These are phyloP conservation scores for Komagataella mondaviorum DNA, from an alignment of 805 yeast genomes.

Conservation along the genomic window DNA sequence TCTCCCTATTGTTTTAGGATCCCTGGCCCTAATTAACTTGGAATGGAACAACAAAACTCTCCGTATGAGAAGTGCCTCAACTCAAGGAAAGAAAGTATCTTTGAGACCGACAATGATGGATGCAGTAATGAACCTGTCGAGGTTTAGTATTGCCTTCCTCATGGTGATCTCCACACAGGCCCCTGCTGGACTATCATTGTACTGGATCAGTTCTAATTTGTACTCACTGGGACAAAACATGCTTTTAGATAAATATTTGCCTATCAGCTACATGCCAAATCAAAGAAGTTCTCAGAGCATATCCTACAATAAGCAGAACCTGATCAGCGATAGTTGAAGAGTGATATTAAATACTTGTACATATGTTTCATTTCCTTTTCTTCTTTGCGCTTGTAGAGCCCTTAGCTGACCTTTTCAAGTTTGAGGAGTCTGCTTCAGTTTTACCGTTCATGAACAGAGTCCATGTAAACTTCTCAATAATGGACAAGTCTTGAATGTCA, in stretches of 20 bases:
- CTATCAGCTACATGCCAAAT: slow-evolving; percentile 38
- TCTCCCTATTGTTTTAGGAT: slow-evolving; percentile 62
- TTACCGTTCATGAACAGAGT: slow-evolving; percentile 4
- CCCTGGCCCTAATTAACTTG: slow-evolving; percentile 58
- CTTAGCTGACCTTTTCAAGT: background rate
- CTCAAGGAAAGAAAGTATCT: slow-evolving; percentile 24
- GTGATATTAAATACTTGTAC: background rate
- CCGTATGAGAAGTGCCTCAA: slow-evolving; percentile 29
- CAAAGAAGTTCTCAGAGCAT: slow-evolving; percentile 6
- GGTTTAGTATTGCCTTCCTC: slow-evolving; percentile 65
- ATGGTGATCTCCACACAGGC: slow-evolving; percentile 82
- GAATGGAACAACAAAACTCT: slow-evolving; percentile 73
- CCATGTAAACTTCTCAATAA: slow-evolving; percentile 2
- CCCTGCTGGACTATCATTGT: slow-evolving; percentile 68
- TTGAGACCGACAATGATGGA: slow-evolving; percentile 46
- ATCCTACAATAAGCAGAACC: background rate
- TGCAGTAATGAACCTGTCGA: slow-evolving; percentile 53
- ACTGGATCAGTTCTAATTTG: slow-evolving; percentile 80
- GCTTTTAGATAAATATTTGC: slow-evolving; percentile 50
- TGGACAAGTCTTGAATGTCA: slow-evolving; percentile 1
- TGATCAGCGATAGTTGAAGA: background rate
- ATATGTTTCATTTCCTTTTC: background rate
- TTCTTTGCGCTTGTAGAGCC: background rate
- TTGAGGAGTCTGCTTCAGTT: slow-evolving; percentile 1
- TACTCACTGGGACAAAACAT: slow-evolving; percentile 70